phyloP scores from a whole-genome alignment of 768 basidiomycete species.

The Tylopilus balloui region DNA sequence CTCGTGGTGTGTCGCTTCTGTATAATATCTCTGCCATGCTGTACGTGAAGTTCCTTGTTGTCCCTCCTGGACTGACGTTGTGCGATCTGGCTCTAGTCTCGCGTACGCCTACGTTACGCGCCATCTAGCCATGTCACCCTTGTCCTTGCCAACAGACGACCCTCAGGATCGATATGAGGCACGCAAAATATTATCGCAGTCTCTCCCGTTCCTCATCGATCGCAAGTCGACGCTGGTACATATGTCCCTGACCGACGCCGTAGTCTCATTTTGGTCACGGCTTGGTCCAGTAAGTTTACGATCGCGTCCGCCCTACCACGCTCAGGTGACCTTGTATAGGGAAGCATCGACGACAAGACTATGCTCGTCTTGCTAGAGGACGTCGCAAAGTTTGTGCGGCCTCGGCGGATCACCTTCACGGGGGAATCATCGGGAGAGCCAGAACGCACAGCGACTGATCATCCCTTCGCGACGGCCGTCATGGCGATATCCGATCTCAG shows the following conservation, averaged over 20 bases:
- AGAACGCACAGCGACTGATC: conserved; percentile 5
- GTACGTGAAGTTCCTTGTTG: conserved; percentile 42
- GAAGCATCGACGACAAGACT: conserved; percentile 33
- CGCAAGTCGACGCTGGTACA: conserved; percentile 54
- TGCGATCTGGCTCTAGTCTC: conserved; percentile 40
- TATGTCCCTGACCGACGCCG: conserved; percentile 44
- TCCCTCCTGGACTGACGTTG: background rate
- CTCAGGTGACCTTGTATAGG: conserved; percentile 26
- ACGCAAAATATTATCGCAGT: conserved; percentile 42
- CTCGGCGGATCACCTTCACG: conserved; percentile 29
- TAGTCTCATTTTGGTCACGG: conserved; percentile 66
- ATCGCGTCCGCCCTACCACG: background rate
- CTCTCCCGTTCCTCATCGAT: conserved; percentile 64
- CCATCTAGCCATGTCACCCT: conserved; percentile 53
- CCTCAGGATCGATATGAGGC: conserved; percentile 46
- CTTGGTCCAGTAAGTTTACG: conserved; percentile 37
- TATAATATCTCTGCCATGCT: conserved; percentile 68
- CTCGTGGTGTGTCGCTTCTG: conserved; percentile 42
- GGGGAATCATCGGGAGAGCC: background rate
- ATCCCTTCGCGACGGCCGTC: conserved; percentile 15
- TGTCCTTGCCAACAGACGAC: conserved; percentile 41
- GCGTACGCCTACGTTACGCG: conserved; percentile 67
- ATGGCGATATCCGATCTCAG: conserved; percentile 27
- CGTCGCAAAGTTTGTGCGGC: conserved; percentile 47
- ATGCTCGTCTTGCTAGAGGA: conserved; percentile 57